Percentiles rank a stretch among this genome's conserved stretches.
Evolutionary conservation across 805 yeast species (phyloP).

Genomic region (Barnettozyma californica): DNA sequence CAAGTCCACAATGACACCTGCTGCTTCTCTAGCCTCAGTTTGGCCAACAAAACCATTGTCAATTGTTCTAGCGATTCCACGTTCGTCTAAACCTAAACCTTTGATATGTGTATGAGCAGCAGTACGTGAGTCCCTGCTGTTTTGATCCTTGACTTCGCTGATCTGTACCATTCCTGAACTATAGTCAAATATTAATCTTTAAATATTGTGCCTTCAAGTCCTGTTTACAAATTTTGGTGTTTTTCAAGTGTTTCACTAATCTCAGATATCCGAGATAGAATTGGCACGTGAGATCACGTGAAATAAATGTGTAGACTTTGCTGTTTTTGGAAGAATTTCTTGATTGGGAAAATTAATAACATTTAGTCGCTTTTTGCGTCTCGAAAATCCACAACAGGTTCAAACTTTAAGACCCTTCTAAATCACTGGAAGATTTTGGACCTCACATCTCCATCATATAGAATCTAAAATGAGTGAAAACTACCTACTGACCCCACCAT

Average conservation of each 20-base stretch:
- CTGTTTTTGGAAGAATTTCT: constrained; percentile 16
- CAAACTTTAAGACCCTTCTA: background rate
- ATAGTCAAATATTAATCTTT: background rate
- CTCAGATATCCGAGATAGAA: background rate
- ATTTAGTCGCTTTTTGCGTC: constrained; percentile 5
- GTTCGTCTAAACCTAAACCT: constrained; percentile 91
- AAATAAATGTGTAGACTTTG: background rate
- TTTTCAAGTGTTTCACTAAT: background rate
- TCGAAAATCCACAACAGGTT: background rate
- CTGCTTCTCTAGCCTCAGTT: constrained; percentile 75
- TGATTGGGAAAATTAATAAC: constrained; percentile 22
- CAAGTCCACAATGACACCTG: constrained; percentile 91
- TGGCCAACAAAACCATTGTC: constrained; percentile 87
- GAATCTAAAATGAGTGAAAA: constrained; percentile 11
- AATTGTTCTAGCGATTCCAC: constrained; percentile 72
- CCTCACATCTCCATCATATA: background rate
- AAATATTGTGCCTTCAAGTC: background rate
- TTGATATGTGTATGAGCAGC: constrained; percentile 97
- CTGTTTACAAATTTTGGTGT: constrained; percentile 1
- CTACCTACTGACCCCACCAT: constrained; percentile 23
- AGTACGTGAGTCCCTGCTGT: constrained; percentile 56
- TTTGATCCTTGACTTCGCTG: constrained; percentile 61
- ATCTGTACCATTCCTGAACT: constrained; percentile 61
- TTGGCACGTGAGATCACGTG: background rate
- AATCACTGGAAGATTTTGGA: background rate